Evolutionary conservation across 129 eudicot genomes (phyloP).

Genomic region (Lonicera japonica): DNA sequence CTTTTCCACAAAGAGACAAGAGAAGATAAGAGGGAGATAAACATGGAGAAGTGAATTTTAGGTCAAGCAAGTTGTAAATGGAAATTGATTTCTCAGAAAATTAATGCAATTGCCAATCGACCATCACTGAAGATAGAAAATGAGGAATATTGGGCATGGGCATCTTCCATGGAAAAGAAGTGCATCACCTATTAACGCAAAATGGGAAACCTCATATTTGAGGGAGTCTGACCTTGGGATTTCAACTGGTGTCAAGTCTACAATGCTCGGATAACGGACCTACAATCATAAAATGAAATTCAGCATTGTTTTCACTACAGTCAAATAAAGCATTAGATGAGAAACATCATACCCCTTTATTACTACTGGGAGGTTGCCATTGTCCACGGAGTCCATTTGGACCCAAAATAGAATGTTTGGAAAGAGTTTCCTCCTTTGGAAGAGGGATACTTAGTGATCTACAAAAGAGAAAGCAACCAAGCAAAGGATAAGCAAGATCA

Average conservation of each 20-base stretch:
- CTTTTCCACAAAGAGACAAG: no score
- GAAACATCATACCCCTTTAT: conserved; percentile 40
- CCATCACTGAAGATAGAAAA: no score
- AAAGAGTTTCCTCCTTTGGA: conserved; percentile 88
- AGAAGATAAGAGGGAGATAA: no score
- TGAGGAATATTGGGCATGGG: no score
- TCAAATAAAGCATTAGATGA: conserved; percentile 2
- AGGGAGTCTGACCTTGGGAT: conserved; percentile 58
- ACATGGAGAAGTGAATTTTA: no score
- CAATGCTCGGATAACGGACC: conserved; percentile 80
- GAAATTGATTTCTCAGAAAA: no score
- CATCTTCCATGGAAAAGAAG: no score
- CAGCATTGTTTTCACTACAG: not conserved
- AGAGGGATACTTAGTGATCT: conserved; percentile 68
- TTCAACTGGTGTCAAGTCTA: conserved; percentile 70
- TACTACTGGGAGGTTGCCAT: conserved; percentile 65
- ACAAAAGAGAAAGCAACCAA: conserved; percentile 9
- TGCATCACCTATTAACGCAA: no score
- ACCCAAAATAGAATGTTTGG: conserved; percentile 88
- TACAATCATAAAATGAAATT: conserved; percentile 25
- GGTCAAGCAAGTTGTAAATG: no score
- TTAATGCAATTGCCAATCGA: no score
- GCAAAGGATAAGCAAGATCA: conserved; percentile 13
- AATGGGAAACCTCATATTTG: no score
- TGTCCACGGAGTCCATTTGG: conserved; percentile 91